Conservation (phyloP, 805 yeast genomes). For the Helenozyma baotianmanensis region DNA sequence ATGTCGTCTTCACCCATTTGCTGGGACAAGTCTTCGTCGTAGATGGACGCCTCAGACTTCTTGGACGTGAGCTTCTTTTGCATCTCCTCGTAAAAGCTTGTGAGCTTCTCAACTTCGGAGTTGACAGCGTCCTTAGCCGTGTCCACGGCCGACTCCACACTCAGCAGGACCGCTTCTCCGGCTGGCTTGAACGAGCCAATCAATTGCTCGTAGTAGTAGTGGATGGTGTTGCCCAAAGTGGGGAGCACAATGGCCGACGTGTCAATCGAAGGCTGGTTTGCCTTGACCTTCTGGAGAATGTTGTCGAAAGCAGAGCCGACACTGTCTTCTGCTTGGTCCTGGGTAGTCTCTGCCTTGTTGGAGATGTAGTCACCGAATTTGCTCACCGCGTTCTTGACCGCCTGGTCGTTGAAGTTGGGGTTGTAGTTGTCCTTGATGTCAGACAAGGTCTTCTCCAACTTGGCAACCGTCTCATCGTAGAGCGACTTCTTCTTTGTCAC, state of each 20-base stretch:
- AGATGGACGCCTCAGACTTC: constrained; percentile 11
- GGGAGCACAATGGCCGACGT: constrained; percentile 10
- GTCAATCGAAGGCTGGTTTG: not conserved
- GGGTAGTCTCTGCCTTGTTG: constrained; percentile 23
- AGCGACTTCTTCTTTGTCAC: too few relatives aligned
- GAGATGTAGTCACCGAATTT: constrained; percentile 47
- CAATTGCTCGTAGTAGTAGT: constrained; percentile 16
- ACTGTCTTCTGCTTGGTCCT: constrained; percentile 1
- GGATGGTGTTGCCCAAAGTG: constrained; percentile 21
- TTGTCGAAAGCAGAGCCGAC: constrained; percentile 1
- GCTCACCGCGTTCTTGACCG: constrained; percentile 70
- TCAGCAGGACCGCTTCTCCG: not conserved
- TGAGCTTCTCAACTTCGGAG: constrained; percentile 1
- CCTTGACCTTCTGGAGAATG: constrained; percentile 1
- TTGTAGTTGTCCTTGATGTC: constrained; percentile 59
- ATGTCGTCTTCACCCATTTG: constrained; percentile 62
- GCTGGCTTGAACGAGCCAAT: not conserved
- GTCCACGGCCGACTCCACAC: too few relatives aligned
- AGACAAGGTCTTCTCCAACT: constrained; percentile 45
- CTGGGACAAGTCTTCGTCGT: constrained; percentile 19
- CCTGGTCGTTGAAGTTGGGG: constrained; percentile 80
- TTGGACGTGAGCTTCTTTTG: constrained; percentile 14
- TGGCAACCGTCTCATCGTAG: constrained; percentile 16
- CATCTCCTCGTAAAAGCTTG: constrained; percentile 11
- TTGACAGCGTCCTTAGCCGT: not conserved